These are phyloP conservation scores for Aspergillus sp. DNA, from an alignment of 2,329 filamentous ascomycete genomes.

Conservation along the genomic window DNA sequence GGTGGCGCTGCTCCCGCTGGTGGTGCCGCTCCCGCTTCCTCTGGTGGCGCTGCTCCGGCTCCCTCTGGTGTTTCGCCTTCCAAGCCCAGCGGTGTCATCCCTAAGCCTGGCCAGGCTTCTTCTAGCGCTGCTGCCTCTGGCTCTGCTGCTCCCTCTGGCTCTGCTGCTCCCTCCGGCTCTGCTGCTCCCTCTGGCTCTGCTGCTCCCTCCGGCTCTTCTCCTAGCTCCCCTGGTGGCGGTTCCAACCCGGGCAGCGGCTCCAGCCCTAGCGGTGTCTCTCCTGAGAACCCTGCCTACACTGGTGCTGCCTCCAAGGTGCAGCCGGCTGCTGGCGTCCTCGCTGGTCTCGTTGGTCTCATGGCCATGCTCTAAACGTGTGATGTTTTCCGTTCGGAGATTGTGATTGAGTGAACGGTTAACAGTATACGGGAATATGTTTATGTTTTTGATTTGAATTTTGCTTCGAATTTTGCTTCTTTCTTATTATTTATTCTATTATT, in stretches of 20 bases:
- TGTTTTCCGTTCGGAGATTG: not conserved
- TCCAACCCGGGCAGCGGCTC: not conserved
- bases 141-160: constrained; percentile 1
- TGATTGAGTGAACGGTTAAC: not conserved
- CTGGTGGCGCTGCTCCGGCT: not conserved
- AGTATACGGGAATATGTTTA: no score
- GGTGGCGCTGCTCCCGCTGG: not conserved
- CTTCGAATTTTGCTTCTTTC: not conserved
- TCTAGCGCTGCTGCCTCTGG: not conserved
- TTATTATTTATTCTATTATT: not conserved
- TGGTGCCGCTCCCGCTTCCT: constrained; percentile 1
- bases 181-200: constrained; percentile 3
- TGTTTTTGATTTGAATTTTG: no score
- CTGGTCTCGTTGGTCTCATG: constrained; percentile 30
- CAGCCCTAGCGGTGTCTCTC: not conserved
- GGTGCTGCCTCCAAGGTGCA: constrained; percentile 30
- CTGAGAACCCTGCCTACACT: constrained; percentile 15
- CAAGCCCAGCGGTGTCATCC: no score
- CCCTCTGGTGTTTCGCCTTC: not conserved
- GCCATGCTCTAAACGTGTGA: constrained; percentile 27
- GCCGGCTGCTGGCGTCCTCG: constrained; percentile 29
- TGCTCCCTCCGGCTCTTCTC: constrained; percentile 7
- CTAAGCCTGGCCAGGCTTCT: not conserved
- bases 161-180: not conserved
- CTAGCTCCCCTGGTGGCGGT: constrained; percentile 3